Conservation (phyloP, 805 yeast species). For the Dipodascopsis uninucleata region DNA sequence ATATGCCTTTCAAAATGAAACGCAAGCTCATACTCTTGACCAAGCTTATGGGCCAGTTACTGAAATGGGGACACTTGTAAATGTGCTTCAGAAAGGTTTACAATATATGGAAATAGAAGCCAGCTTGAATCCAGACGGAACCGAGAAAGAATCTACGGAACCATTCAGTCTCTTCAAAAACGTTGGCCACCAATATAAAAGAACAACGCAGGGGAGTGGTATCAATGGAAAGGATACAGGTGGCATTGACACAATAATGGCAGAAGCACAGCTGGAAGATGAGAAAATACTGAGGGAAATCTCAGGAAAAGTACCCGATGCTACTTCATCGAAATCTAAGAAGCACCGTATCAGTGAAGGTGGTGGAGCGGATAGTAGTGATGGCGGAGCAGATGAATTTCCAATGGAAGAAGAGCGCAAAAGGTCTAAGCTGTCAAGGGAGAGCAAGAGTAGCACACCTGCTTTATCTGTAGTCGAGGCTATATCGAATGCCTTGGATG, state of each 20-base stretch:
- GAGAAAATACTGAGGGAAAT: background rate
- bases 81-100: conserved; percentile 80
- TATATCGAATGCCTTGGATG: too few species aligned
- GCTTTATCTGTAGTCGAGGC: too few species aligned
- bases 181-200: background rate
- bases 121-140: conserved; percentile 16
- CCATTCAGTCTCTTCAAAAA: conserved; percentile 12
- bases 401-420: too few species aligned
- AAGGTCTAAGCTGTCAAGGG: too few species aligned
- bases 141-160: conserved; percentile 1
- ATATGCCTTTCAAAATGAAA: conserved; percentile 72
- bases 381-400: too few species aligned
- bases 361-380: too few species aligned
- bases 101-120: conserved; percentile 72
- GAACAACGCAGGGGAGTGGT: background rate
- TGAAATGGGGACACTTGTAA: conserved; percentile 78
- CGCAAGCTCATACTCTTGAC: conserved; percentile 59
- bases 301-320: background rate
- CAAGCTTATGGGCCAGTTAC: conserved; percentile 47
- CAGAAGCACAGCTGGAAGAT: background rate
- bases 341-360: background rate
- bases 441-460: too few species aligned
- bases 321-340: background rate
- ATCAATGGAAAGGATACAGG: background rate
- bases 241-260: background rate